Base-by-base conservation (phyloP, 495 filamentous ascomycete genomes). In the Penicillium ucsense region DNA sequence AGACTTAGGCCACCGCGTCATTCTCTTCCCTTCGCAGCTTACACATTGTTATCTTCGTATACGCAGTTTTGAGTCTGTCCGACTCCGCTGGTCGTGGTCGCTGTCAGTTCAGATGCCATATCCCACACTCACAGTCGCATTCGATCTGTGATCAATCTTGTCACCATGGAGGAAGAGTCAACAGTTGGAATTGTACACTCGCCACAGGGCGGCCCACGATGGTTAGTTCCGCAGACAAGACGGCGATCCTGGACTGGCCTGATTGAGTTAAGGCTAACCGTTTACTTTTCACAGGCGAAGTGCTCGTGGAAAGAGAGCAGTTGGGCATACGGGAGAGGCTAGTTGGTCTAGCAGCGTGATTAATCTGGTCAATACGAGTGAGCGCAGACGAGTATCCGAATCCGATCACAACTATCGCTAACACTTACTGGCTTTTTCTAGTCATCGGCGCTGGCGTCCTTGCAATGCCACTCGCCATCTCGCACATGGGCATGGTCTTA, bases 391-490 rank as follows among this genome's bases (percentile, higher is more conserved):
- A 20, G 43, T 30, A 31, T 11, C 6, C 9, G 10, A 12, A 33
- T 8, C 28, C 9, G 10, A 28, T 20, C 29, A 29, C 11, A 11
- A 29, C 9, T 3, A 10, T 6, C 34, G 31, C 45, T 31, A 9
- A 47, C 53, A 31, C 35, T 4, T 30, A 9, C 31, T 52, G 8
- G n/a, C 37, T 34, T 1, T 32, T 9, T 48, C 4, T 59, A 94
- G 88, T 96, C 55, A 77, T 98, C 58, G 92, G 92, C 36, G 92
- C 92, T 39, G 92, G 92, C 35, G 85, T 94, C 2, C 80, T 98
- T 11, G 89, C 90, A 12, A 96, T 95, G 90, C 91, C 91, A 8
- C 80, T 84, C 4, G 94, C 90, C 7, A 81, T 98, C 65, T 89
- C 87, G 7, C 85, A 94, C 52, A 94, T 96, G 72, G 94, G 82